Conservation (phyloP, 331 rosid genomes). For the Rosa hybrid region DNA sequence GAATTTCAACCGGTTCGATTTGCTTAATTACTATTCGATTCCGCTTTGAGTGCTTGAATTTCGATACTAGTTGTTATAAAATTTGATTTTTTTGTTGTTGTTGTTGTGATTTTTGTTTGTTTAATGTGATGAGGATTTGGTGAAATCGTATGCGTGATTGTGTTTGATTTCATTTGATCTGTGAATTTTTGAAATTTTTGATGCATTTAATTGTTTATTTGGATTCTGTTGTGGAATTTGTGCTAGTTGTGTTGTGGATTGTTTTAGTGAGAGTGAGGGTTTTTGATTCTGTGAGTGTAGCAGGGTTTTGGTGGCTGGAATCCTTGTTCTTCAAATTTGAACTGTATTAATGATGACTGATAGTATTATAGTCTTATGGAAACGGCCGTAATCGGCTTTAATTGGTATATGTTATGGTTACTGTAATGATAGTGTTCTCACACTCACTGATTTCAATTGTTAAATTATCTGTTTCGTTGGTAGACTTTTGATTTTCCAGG, state of each 20-base stretch:
- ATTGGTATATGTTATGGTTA: background rate
- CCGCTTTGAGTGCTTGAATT: background rate
- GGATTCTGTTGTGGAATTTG: background rate
- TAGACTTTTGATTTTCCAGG: background rate
- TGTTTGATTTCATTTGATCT: constrained; percentile 20
- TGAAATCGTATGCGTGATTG: background rate
- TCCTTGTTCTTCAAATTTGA: background rate
- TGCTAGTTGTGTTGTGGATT: constrained; percentile 6
- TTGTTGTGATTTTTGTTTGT: background rate
- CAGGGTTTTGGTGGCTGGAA: background rate
- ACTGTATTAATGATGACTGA: background rate
- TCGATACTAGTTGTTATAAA: background rate
- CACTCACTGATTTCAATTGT: background rate
- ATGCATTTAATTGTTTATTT: background rate
- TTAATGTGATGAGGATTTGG: constrained; percentile 1
- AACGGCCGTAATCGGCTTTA: background rate
- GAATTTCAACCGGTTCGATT: constrained; percentile 4
- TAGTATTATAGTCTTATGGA: background rate
- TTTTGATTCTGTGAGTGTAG: constrained; percentile 1
- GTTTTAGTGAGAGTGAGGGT: background rate
- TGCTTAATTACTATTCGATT: background rate
- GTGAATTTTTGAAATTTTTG: too few species aligned
- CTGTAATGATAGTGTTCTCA: background rate
- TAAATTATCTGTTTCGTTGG: background rate
- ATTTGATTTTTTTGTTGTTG: background rate